Base-by-base conservation (phyloP, 2,329 filamentous ascomycete genomes). In the Aspergillus novofumigatus region DNA sequence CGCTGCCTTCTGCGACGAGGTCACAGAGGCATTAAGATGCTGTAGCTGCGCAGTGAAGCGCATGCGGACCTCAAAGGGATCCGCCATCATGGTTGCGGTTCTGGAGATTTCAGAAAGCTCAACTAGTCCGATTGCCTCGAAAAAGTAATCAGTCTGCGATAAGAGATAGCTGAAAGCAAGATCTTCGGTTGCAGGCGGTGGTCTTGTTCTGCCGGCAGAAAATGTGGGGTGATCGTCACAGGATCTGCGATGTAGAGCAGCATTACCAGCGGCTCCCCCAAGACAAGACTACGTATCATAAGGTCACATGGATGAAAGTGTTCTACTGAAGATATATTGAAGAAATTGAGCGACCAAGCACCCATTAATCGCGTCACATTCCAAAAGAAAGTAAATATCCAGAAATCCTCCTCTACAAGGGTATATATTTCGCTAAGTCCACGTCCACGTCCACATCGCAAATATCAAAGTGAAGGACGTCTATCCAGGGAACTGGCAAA, bases 1-100 rank as follows among this genome's bases (percentile, higher is more conserved):
- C 28, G 94, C 93, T 3, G 92, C 91, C 78, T 97, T 97, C 69
- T 93, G 90, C 1, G 92, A 89, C 14, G 92, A 93, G 14, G 88
- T 89, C 56, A 94, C 88, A 4, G 90, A 93, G 11, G 94, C 94
- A 72, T 92, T 96, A 60, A 99, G 86, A 72, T 94, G 90, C 65
- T 95, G 88, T 25, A 99, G 85, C 72, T 94, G 90, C 53, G 84
- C 84, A 53, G 91, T 97, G 81, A 99, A 99, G 76, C 92, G 92
- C 85, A 99, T 92, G 71, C 94, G 92, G 67, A 97, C 93, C 80
- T 97, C 94, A 75, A 99, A 99, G 5, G 95, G 94, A 77, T 99
- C 92, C 48, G 83, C 83, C 85, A 88, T 88, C 51, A 82, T 75
- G 78, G 42, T 67, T 51, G 41, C 42, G 45, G 44, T 47, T 49